Evolutionary conservation across 2,329 filamentous ascomycete species (phyloP), one percentile per base, ranked within the genome.

Genomic region (Diplodia seriata): DNA sequence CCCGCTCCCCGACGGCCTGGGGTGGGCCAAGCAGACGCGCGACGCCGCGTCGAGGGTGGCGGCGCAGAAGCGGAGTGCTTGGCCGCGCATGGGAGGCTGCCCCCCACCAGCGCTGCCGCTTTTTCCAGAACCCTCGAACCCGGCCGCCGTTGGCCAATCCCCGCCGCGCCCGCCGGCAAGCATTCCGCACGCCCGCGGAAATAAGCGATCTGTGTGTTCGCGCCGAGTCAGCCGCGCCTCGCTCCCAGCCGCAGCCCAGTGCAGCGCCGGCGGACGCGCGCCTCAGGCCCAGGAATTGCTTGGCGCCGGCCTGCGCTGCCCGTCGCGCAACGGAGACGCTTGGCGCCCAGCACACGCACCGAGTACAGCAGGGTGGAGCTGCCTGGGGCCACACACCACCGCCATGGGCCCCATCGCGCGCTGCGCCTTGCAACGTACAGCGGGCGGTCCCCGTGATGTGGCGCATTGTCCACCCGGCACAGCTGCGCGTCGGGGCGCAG

Each of bases 141-240:
- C 26, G 59, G 59, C 59, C 29, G 29, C 43, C 59, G 57, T 20
- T 36, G 47, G 47, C 59, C 59, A 63, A 63, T 63, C n/a, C 40
- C 7, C 26, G 26, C 20, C 23, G 36, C 40, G 23, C 40, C 26
- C 14, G 8, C 29, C 59, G 31, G 59, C 59, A 50, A 23, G 59
- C 59, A 26, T 50, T 23, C 59, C 59, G 59, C 29, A 23, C 8
- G 47, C 59, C 59, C 29, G 59, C 59, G 59, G 59, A 63, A 63
- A 63, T 63, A 63, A 38, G 59, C 59, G 59, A 63, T 63, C 59
- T 63, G 59, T 63, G 59, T 63, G 59, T 63, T 51, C 43, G 47
- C 59, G 59, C 59, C 59, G 59, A 63, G 47, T 51, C 59, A 51
- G 57, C 57, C 43, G 29, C 47, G 43, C 43, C 43, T 51, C n/a